Base-by-base conservation (phyloP, 768 basidiomycete genomes). In the Macrocybe gigantea region DNA sequence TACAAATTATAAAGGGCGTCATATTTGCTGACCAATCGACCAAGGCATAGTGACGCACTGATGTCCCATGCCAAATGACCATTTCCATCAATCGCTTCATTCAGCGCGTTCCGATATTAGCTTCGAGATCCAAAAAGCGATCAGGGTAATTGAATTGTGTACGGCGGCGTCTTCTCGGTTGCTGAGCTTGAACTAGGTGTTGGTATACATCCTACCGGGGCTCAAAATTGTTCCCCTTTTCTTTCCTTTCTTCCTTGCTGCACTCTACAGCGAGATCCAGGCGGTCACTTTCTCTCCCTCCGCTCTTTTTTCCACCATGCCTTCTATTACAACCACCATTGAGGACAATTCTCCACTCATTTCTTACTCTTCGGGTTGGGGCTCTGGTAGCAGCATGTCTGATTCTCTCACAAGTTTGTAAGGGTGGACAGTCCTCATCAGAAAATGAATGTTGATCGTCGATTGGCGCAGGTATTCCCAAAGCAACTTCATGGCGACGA, bases 401-500 rank as follows among this genome's bases (percentile, higher is more conserved):
- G 51, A 54, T 33, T 9, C 5, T 13, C 2, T 12, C 5, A 43
- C 49, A 15, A 50, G 49, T 49, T 38, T 40, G 55, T 49, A 22
- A 41, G 49, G 22, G 9, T 13, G 29, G 7, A 34, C 10, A 13
- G 42, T 33, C 30, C n/a, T 44, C 42, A 41, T 34, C 31, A 33
- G n/a, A 31, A 33, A 31, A 31, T 48, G 11, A 30, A 36, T 22
- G 11, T 38, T 41, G 31, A 32, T 39, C 12, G 14, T n/a, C 39
- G 4, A 22, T 22, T 22, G 22, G 22, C 22, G 4, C 22, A 70
- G 69, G 15, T 68, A 68, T 47, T 68, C 65, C 3, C 58, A 62
- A 10, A 66, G 66, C 39, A 72, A 66, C 35, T 77, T 72, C 48
- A 70, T 63, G 50, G 59, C 50, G 5, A 73, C 75, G 5, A 58